Evolutionary conservation across 208 protist species (phyloP), one percentile per base, ranked within the genome.

Genomic region (Eutreptiella sp.): DNA sequence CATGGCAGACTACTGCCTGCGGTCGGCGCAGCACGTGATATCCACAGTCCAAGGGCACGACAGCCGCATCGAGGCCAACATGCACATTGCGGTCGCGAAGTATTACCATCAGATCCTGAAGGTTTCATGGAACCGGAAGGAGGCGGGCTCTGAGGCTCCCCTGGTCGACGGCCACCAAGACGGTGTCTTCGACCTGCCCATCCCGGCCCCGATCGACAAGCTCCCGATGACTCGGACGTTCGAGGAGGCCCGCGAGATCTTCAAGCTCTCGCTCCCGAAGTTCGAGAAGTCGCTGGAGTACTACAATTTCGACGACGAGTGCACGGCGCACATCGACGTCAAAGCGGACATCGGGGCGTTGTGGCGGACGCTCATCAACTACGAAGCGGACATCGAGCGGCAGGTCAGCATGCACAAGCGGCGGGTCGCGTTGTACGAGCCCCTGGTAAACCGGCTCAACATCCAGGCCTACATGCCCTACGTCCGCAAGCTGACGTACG

Each of bases 401-500:
- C 52, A 74, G 34, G 79, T 86, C 46, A 79, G 83, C 34, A 84
- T 93, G 79, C 55, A 81, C 52, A 77, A 86, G 70, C 72, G 80
- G 9, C 73, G 82, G 46, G 55, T 75, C 2, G 64, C 63, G 35
- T 61, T 89, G 32, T 57, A 87, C 21, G 81, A 89, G 35, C 16
- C 19, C 19, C 77, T 93, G 32, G 83, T 83, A 0, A 60, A 60
- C 38, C 72, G 90, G 68, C 73, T 93, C 34, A 91, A 69, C 63
- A 87, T 86, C 71, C 86, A 90, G 36, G 77, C 83, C 0, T 93
- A 93, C 65, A 75, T 80, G 0, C 79, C 75, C 16, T 68, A 86
- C 26, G 54, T 87, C 47, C 74, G 84, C 1, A 81, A 90, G 63
- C 65, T 93, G 23, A 60, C 87, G 2, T 87, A 83, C 69, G 87